phyloP scores from a whole-genome alignment of 768 basidiomycete genomes.

The Rhodotorula graminis region DNA sequence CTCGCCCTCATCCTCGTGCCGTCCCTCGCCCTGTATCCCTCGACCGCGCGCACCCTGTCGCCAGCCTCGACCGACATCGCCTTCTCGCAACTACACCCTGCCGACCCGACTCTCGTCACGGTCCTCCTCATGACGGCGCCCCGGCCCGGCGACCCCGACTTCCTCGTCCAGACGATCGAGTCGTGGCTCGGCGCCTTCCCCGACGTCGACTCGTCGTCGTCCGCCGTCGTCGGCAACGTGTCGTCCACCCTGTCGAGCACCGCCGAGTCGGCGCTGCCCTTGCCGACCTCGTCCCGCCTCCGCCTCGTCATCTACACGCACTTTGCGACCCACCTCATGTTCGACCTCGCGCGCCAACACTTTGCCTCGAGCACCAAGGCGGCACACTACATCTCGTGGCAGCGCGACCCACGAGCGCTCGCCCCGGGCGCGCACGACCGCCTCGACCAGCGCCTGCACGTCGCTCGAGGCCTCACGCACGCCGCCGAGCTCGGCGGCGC shows the following conservation, averaged over 20 bases:
- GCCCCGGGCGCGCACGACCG: constrained; percentile 5
- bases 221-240: background rate
- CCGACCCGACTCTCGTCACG: constrained; percentile 12
- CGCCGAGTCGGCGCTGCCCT: too few species aligned
- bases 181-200: constrained; percentile 28
- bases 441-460: constrained; percentile 27
- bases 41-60: too few species aligned
- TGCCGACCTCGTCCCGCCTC: background rate
- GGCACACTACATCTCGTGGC: constrained; percentile 18
- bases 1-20: constrained; percentile 3
- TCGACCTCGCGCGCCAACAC: constrained; percentile 9
- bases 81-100: constrained; percentile 7
- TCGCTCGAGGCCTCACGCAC: constrained; percentile 22
- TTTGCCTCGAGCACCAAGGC: constrained; percentile 9
- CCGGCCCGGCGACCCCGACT: constrained; percentile 26
- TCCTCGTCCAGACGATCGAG: constrained; percentile 17
- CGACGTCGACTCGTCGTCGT: background rate
- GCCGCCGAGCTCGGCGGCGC: constrained; percentile 1
- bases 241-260: background rate
- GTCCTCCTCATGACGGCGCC: constrained; percentile 32
- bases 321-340: constrained; percentile 13
- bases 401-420: constrained; percentile 6
- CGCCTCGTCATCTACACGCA: constrained; percentile 30
- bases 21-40: background rate
- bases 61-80: background rate